Conservation (phyloP, 768 basidiomycete genomes). For the Serendipita sp. region DNA sequence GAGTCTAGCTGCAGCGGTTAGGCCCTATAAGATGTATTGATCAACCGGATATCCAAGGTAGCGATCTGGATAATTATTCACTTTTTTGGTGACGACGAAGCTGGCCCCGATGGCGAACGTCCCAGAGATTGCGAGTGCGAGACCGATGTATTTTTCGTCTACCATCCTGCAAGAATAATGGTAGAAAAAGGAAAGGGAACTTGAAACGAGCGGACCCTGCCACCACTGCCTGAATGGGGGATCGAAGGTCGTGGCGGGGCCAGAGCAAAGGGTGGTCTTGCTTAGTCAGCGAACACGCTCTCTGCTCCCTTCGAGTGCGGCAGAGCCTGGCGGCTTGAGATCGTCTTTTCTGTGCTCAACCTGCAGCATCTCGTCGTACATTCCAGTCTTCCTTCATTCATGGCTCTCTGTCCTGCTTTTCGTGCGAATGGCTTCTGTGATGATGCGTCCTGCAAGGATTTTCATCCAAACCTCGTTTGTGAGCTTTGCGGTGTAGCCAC, state of each 20-base stretch:
- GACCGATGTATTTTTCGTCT: slow-evolving; percentile 92
- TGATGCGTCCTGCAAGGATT: not conserved
- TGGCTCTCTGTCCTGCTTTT: not conserved
- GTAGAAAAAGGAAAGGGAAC: not conserved
- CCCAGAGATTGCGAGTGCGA: slow-evolving; percentile 72
- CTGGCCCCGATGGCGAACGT: slow-evolving; percentile 84
- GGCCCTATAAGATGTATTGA: slow-evolving; percentile 38
- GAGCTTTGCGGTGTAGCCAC: not conserved
- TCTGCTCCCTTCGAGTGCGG: not conserved
- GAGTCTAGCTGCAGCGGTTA: slow-evolving; percentile 66
- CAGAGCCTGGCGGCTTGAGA: not conserved
- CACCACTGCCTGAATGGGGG: not conserved
- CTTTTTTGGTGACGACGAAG: slow-evolving; percentile 99
- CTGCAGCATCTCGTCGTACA: not conserved
- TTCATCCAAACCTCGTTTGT: slow-evolving; percentile 6
- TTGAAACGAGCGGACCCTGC: not conserved
- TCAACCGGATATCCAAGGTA: slow-evolving; percentile 1
- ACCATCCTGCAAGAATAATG: slow-evolving; percentile 31
- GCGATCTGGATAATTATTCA: slow-evolving; percentile 15
- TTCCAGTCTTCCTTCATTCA: not conserved
- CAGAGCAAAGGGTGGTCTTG: not conserved
- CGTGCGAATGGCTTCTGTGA: not conserved
- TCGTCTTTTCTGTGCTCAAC: not conserved
- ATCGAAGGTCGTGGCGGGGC: not conserved
- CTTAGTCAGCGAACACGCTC: not conserved